Base-by-base conservation (phyloP, 352 stramenopile species). In the Phytopythium vexans region DNA sequence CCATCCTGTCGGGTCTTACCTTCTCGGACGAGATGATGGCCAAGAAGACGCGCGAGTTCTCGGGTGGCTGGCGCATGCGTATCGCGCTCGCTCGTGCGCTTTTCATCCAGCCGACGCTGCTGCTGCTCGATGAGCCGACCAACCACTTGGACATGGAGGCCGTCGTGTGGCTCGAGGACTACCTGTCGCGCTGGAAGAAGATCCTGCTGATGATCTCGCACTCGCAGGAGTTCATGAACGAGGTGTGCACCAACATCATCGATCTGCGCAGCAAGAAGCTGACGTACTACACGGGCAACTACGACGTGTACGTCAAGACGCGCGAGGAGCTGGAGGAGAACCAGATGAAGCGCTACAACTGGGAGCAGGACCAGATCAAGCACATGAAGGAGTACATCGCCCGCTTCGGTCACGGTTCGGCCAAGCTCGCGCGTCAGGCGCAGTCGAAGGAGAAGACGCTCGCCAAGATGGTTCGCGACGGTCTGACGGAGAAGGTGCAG, bases 351-450 rank as follows among this genome's bases (percentile, higher is more conserved):
- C 87, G 92, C 58, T 99, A 98, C 76, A 88, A 96, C 60, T 98
- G 94, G 94, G 95, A 98, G 63, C 95, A 99, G 72, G 86, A 97
- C 21, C 92, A 98, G 74, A 98, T 99, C 64, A 98, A 98, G 77
- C 87, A 95, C 77, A 99, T 98, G 96, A 99, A 98, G 78, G 95
- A 99, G 64, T 99, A 99, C 79, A 98, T 99, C 76, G 97, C 96
- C 33, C 82, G 87, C n/a, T 99, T 99, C 66, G 97, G 97, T 65
- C 97, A 99, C 83, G 97, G 97, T 64, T 97, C 82, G 15, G 91
- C 92, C 45, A 99, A 99, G 77, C 90, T 99, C 64, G 96, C 96
- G 11, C 96, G 97, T 60, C 97, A 99, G 68, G 96, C 95, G 6
- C 95, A 99, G 71, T 97, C 79, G 69, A 99, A 99, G 69, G 94